phyloP scores from a whole-genome alignment of 805 yeast genomes.

The Barnettozyma salicaria region DNA sequence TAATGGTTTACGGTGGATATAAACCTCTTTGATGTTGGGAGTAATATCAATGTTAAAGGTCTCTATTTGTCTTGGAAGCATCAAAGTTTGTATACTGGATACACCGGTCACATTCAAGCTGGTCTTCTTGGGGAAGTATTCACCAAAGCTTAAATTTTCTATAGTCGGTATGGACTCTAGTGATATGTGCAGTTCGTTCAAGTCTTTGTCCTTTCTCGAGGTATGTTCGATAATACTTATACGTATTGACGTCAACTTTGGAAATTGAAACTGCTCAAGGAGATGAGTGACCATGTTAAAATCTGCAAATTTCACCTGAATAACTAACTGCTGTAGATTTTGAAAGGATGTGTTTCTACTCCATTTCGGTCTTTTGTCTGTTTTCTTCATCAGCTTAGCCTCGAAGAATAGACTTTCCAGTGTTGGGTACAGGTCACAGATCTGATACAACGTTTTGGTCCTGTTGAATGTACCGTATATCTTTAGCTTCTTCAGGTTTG shows the following conservation, averaged over 20 bases:
- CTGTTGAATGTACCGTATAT: constrained; percentile 1
- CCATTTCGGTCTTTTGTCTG: not conserved
- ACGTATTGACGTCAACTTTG: not conserved
- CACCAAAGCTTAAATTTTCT: not conserved
- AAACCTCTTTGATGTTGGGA: not conserved
- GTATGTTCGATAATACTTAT: no score
- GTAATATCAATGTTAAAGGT: not conserved
- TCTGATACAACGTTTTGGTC: constrained; percentile 1
- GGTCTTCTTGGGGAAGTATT: not conserved
- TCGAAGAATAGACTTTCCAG: constrained; percentile 1
- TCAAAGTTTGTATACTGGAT: not conserved
- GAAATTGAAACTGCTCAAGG: constrained; percentile 1
- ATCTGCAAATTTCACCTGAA: constrained; percentile 1
- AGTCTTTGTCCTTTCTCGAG: not conserved
- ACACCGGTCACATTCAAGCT: not conserved
- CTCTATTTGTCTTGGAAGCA: not conserved
- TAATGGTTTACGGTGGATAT: not conserved
- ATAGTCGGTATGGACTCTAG: not conserved
- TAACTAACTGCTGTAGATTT: not conserved
- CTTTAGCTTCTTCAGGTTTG: not conserved
- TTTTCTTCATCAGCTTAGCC: constrained; percentile 1
- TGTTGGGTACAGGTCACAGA: constrained; percentile 1
- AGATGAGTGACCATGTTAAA: constrained; percentile 1
- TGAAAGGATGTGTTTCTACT: not conserved
- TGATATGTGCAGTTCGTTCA: no score